A percentile compares a stretch with the other conserved stretches of the same genome.
phyloP scores from a whole-genome alignment of 495 filamentous ascomycete genomes.

The Tuber aestivum region DNA sequence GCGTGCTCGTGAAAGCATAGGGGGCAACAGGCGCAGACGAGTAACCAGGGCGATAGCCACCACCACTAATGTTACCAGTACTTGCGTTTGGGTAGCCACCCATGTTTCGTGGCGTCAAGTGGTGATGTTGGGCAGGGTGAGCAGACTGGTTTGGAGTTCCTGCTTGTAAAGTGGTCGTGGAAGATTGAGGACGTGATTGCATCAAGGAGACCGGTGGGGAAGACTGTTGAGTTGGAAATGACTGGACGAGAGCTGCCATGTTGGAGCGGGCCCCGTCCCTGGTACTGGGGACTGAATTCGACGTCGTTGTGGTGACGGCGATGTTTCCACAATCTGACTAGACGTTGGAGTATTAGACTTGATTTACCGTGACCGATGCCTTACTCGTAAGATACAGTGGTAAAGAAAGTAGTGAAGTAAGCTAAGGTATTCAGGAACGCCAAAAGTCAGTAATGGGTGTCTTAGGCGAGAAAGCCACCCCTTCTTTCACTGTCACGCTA shows the following conservation, averaged over 20 bases:
- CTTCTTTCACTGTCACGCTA: constrained; percentile 13
- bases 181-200: constrained; percentile 66
- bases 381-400: constrained; percentile 17
- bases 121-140: constrained; percentile 52
- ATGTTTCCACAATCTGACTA: constrained; percentile 14
- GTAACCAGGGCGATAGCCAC: constrained; percentile 63
- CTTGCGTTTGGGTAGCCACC: constrained; percentile 62
- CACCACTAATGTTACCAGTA: constrained; percentile 49
- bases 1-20: constrained; percentile 77
- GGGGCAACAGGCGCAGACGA: constrained; percentile 66
- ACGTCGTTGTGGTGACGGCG: constrained; percentile 36
- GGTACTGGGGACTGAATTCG: constrained; percentile 20
- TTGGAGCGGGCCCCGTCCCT: constrained; percentile 39
- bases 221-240: constrained; percentile 66
- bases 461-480: constrained; percentile 10
- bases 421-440: constrained; percentile 20
- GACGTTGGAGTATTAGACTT: constrained; percentile 21
- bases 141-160: constrained; percentile 50
- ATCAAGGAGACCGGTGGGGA: constrained; percentile 74
- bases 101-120: constrained; percentile 52
- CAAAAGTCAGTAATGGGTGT: constrained; percentile 30
- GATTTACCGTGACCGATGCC: constrained; percentile 24
- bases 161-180: constrained; percentile 59
- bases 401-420: constrained; percentile 25
- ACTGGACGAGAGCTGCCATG: constrained; percentile 90